Base-by-base conservation (phyloP, 371 early-diverging fungal species). In the Fennellomyces sp. region DNA sequence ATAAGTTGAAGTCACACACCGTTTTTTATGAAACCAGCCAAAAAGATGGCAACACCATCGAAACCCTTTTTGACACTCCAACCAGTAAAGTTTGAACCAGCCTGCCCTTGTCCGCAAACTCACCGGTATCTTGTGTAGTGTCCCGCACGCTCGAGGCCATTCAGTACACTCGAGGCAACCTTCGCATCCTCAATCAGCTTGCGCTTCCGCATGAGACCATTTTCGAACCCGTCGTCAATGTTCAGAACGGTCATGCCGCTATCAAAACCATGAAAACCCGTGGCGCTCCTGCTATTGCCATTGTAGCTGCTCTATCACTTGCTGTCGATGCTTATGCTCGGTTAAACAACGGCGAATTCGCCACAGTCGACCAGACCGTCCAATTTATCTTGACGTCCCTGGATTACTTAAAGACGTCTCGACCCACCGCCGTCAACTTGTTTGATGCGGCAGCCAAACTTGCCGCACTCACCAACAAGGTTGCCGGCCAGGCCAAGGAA, bases 231-330 rank as follows among this genome's bases (percentile, higher is more conserved):
- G 84, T 96, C 29, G 33, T 61, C 17, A 83, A 74, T 47, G 69
- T 88, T 31, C 76, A 88, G 58, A 85, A 91, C 17, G 97, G 96
- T 8, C 94, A 95, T 76, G 81, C 84, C 49, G 95, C 89, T 36
- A 98, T 98, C 72, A 90, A 89, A 67, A 86, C 90, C 56, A 98
- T 97, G 97, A 95, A 96, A 80, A 91, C 91, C 8, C 86, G 93
- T 38, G 93, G 93, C 21, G 92, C 97, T 5, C 98, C 98, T n/a
- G 98, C 98, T 19, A 98, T 98, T 63, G 98, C 95, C 60, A 95
- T 98, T 59, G 96, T 96, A 11, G 98, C 97, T 11, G 95, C 93
- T 1, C 81, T 96, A 3, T 87, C 94, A 2, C 81, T 97, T 8
- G 96, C 95, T 13, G 94, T 95, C 0, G 96, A 96, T 56, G 76